Percentiles rank a stretch among this genome's conserved stretches.
phyloP scores from a whole-genome alignment of 768 basidiomycete genomes.

The Mycena alexandri region DNA sequence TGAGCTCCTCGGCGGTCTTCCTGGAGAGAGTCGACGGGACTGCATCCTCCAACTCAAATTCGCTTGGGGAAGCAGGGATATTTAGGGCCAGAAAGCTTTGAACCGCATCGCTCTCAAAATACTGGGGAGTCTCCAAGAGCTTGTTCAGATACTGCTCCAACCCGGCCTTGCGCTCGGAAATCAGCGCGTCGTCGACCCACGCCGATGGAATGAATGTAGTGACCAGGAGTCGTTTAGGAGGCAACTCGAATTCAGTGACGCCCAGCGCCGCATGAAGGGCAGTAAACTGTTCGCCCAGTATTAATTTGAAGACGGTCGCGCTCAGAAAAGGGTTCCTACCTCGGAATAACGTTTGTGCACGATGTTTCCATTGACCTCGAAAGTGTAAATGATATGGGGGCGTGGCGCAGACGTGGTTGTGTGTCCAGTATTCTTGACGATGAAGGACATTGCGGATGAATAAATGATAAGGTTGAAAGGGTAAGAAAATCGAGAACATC shows the following conservation, averaged over 20 bases:
- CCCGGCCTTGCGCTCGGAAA: constrained; percentile 59
- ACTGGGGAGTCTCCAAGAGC: constrained; percentile 47
- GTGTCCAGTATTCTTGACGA: constrained; percentile 30
- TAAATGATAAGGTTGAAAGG: too few relatives aligned
- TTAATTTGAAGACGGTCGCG: too few relatives aligned
- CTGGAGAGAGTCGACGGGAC: constrained; percentile 44
- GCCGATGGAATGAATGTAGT: constrained; percentile 59
- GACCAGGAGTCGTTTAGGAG: constrained; percentile 58
- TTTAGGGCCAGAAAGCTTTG: constrained; percentile 49
- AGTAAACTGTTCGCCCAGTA: constrained; percentile 44
- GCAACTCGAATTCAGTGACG: constrained; percentile 43
- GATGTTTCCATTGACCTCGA: constrained; percentile 13
- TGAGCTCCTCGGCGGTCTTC: constrained; percentile 30
- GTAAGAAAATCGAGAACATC: too few relatives aligned
- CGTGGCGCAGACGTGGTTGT: constrained; percentile 36
- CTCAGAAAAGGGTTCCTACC: constrained; percentile 44
- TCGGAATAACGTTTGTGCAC: constrained; percentile 59
- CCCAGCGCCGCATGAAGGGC: constrained; percentile 46
- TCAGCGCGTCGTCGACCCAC: constrained; percentile 59
- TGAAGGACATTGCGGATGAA: constrained; percentile 15
- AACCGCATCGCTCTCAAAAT: constrained; percentile 45
- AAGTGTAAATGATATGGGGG: constrained; percentile 35
- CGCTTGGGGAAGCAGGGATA: not conserved
- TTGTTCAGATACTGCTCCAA: constrained; percentile 54
- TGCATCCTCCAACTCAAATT: constrained; percentile 54